Evolutionary conservation across 164 flowering plant genomes (phyloP).

Genomic region (Santalum album): DNA sequence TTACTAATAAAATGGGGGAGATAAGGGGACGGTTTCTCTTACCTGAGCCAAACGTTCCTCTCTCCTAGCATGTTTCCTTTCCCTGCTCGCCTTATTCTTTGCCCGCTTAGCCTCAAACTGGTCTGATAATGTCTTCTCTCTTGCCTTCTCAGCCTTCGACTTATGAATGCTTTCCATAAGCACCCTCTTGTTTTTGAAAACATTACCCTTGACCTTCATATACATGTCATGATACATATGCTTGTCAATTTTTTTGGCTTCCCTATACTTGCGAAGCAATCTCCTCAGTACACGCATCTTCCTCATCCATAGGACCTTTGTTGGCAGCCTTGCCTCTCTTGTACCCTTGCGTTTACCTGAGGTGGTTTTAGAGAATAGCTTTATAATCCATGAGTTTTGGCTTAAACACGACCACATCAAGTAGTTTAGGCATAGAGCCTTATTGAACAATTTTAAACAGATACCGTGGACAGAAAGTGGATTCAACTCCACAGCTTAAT

Average conservation of each 20-base stretch:
- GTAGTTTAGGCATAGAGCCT: too few species aligned
- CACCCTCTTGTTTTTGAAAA: slow-evolving; percentile 75
- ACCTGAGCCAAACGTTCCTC: slow-evolving; percentile 78
- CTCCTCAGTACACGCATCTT: slow-evolving; percentile 84
- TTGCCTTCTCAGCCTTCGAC: slow-evolving; percentile 79
- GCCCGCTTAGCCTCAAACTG: slow-evolving; percentile 86
- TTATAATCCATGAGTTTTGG: too few species aligned
- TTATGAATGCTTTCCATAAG: slow-evolving; percentile 88
- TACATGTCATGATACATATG: slow-evolving; percentile 90
- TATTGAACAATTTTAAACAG: too few species aligned
- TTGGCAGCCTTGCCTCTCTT: slow-evolving; percentile 76
- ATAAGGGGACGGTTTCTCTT: too few species aligned
- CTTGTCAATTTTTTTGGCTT: slow-evolving; percentile 73
- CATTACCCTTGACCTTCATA: slow-evolving; percentile 92
- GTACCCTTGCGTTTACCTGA: slow-evolving; percentile 85
- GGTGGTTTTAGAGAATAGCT: background rate
- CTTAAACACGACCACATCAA: too few species aligned
- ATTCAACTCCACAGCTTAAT: too few species aligned
- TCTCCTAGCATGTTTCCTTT: slow-evolving; percentile 66
- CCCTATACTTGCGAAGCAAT: slow-evolving; percentile 74
- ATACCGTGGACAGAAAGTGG: too few species aligned
- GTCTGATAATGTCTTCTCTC: slow-evolving; percentile 78
- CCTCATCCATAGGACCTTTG: slow-evolving; percentile 78
- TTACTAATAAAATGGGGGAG: too few species aligned
- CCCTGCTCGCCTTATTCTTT: slow-evolving; percentile 83